Evolutionary conservation across 2,329 filamentous ascomycete genomes (phyloP), one percentile per base, ranked within the genome.

Genomic region (Mariannaea elegans): DNA sequence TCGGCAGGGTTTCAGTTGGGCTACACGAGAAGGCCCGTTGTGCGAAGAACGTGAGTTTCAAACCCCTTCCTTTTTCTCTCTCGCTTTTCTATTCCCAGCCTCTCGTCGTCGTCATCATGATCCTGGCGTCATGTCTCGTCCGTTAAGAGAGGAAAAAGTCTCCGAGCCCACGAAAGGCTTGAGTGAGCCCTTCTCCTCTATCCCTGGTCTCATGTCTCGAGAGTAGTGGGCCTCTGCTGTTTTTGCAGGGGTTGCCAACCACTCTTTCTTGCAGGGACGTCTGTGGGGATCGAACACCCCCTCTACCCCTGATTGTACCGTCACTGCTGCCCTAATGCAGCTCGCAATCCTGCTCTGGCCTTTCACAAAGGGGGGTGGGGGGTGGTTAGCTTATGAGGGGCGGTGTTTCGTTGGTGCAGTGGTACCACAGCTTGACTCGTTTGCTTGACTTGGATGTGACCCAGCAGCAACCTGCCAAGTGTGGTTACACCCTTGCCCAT

Each of bases 1-100:
- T 70, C 90, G 92, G 46, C 95, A 99, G 78, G 95, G 95, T 29
- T 99, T 99, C 78, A 93, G 90, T 75, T 99, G 95, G 95, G 95
- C 93, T 48, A 92, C 94, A 29, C 85, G 95, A 64, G 95, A 99
- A 85, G 95, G 95, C 1, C 95, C 95, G 16, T 83, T 99, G 23
- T 98, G 95, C 76, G 95, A 99, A 90, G 95, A 99, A 81, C 95
- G 90, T 93, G 81, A 86, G 90, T 88, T 61, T 38, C 24, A 41
- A 21, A 9, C 58, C 50, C 34, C 36, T 62, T 41, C 42, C 34
- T 55, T 45, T 45, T 23, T 61, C 36, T 48, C 36, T 29, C 44
- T 55, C 3, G 38, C 49, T 23, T 41, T 52, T 24, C 38, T 29
- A 14, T 47, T 32, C 44, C 48, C 31, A 44, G 52, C n/a, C n/a